Conservation (phyloP, 192 early-diverging fungal species). For the Pilaira anomala region DNA sequence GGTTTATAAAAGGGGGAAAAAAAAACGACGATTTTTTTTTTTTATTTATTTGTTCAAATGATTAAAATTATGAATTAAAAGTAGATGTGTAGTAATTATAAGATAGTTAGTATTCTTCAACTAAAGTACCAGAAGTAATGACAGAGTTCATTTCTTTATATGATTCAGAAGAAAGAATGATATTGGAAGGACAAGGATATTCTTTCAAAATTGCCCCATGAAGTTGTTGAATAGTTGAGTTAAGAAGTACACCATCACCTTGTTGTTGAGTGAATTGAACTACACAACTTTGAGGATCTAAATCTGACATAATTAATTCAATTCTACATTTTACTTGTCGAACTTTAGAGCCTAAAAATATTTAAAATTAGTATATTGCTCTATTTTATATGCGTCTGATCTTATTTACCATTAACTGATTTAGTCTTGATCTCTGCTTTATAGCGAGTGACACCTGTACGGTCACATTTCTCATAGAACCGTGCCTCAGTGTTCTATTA, state of each 20-base stretch:
- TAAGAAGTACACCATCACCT: constrained; percentile 20
- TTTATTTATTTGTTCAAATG: background rate
- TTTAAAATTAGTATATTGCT: background rate
- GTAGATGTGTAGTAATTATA: background rate
- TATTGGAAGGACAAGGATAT: constrained; percentile 12
- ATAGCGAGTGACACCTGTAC: constrained; percentile 13
- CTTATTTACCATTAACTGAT: constrained; percentile 1
- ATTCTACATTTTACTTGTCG: constrained; percentile 32
- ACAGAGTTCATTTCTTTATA: constrained; percentile 5
- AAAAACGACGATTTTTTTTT: background rate
- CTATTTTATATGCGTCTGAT: background rate
- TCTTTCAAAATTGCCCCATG: constrained; percentile 7
- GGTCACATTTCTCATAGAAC: constrained; percentile 30
- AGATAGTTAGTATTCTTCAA: constrained; percentile 8
- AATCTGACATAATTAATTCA: constrained; percentile 16
- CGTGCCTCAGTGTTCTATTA: constrained; percentile 13
- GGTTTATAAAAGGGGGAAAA: no score
- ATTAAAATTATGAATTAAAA: background rate
- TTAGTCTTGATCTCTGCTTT: constrained; percentile 31
- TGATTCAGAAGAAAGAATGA: background rate
- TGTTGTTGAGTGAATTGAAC: constrained; percentile 35
- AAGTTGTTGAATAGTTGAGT: constrained; percentile 15
- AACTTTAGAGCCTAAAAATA: background rate
- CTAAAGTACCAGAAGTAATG: constrained; percentile 9
- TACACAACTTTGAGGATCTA: background rate